These are phyloP conservation scores for Ambrosia artemisiifolia DNA, from an alignment of 129 eudicot genomes.

Conservation along the genomic window DNA sequence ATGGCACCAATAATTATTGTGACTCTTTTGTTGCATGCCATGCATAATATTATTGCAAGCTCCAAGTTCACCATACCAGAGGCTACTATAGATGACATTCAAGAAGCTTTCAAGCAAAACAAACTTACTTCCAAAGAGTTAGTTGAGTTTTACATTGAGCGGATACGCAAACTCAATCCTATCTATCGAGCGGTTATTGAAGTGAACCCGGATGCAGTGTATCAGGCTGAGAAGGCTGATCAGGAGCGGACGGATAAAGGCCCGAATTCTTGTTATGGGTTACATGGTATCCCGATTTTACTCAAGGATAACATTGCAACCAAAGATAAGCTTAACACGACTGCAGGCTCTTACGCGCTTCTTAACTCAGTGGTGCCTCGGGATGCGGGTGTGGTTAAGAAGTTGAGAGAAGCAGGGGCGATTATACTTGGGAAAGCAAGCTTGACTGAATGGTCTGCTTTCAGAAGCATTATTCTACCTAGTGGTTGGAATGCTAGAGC, in stretches of 20 bases:
- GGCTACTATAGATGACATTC: constrained; percentile 43
- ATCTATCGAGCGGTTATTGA: constrained; percentile 51
- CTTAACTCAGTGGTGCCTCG: constrained; percentile 46
- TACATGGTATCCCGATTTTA: constrained; percentile 58
- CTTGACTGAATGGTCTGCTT: constrained; percentile 44
- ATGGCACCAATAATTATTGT: not conserved
- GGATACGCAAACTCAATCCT: constrained; percentile 47
- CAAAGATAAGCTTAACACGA: constrained; percentile 61
- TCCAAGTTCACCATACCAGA: constrained; percentile 35
- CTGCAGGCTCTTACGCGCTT: constrained; percentile 60
- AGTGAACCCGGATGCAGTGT: constrained; percentile 61
- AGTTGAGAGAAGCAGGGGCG: constrained; percentile 53
- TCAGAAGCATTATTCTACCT: constrained; percentile 16
- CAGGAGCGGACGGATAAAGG: constrained; percentile 26
- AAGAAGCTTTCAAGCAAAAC: constrained; percentile 44
- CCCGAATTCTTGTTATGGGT: constrained; percentile 4
- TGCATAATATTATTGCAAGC: not conserved
- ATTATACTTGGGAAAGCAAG: constrained; percentile 64
- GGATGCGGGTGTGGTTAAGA: constrained; percentile 61
- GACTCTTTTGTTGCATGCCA: not conserved
- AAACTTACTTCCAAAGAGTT: constrained; percentile 49
- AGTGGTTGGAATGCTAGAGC: constrained; percentile 29
- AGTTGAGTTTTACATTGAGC: constrained; percentile 42
- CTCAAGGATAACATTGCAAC: constrained; percentile 63
- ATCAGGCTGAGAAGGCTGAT: constrained; percentile 48